Evolutionary conservation across 345 rosid genomes (phyloP), one percentile per base, ranked within the genome.

Genomic region (Gossypium turneri): DNA sequence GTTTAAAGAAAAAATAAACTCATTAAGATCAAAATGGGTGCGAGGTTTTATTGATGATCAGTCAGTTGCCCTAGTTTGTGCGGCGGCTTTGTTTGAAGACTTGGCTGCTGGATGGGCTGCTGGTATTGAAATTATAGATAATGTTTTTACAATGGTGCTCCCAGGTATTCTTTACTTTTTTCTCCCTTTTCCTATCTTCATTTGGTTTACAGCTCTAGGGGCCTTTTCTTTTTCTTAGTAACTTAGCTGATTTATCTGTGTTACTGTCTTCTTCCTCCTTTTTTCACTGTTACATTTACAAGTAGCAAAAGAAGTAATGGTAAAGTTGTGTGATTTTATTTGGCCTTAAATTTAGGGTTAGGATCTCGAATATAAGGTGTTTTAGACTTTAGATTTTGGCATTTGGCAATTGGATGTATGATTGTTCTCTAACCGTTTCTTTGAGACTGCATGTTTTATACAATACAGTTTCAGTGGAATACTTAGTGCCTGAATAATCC

Each of bases 51-150:
- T 90, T 68, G 86, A 88, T 75, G 93, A 95, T 84, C 91, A 84
- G 47, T 88, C 98, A 76, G 78, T 86, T 76, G 94, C 97, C 68
- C 80, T 93, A 43, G 81, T 88, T 76, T 89, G 93, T 82, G 83
- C 97, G 0, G 96, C 94, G 16, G 90, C 97, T 70, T 81, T 91
- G 74, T 93, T 90, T 82, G 99, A 90, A 83, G 99, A 95, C 84
- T 76, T 91, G 79, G 84, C 94, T 6, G 81, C 80, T 79, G 97
- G 93, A 76, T 81, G 84, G 85, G 57, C 78, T 78, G 86, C 86
- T 20, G 97, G 92, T 51, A 71, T 88, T 74, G 88, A 88, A 83
- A 83, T 89, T 75, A 70, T 95, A 74, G 85, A 88, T 56, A 84
- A 89, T 81, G 92, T 90, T 64, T 84, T 93, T 34, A 73, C 77